phyloP scores from a whole-genome alignment of 1,284 basidiomycete genomes.

The Pascua guehoae region DNA sequence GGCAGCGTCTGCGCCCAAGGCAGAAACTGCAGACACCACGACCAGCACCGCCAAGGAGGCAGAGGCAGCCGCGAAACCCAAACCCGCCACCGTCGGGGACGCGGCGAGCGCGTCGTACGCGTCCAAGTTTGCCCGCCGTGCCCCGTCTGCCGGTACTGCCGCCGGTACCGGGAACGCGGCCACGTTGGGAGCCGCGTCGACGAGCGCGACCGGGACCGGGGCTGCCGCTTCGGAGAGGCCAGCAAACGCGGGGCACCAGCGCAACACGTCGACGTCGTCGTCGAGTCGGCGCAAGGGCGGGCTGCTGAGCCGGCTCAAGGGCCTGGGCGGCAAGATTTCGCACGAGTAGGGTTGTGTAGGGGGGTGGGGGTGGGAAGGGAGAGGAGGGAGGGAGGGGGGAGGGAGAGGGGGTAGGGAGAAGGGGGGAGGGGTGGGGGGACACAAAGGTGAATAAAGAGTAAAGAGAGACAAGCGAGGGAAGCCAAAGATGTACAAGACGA shows the following conservation, averaged over 20 bases:
- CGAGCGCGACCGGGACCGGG: not conserved
- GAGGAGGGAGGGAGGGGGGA: too few relatives aligned
- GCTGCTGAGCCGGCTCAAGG: conserved; percentile 43
- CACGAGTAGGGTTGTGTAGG: conserved; percentile 1
- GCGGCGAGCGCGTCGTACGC: conserved; percentile 6
- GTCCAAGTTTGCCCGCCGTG: not conserved
- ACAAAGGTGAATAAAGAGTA: too few relatives aligned
- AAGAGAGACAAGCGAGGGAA: too few relatives aligned
- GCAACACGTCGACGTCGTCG: conserved; percentile 4
- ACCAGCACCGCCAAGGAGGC: too few relatives aligned
- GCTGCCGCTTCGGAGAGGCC: too few relatives aligned
- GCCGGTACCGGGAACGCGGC: not conserved
- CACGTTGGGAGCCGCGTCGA: not conserved
- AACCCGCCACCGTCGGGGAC: not conserved
- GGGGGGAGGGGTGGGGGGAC: too few relatives aligned
- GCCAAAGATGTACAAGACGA: too few relatives aligned
- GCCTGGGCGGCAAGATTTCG: conserved; percentile 27
- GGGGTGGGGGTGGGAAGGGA: too few relatives aligned
- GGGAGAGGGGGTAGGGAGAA: too few relatives aligned
- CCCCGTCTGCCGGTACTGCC: not conserved
- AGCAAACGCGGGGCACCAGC: not conserved
- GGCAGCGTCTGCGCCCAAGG: too few relatives aligned
- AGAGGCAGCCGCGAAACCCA: too few relatives aligned
- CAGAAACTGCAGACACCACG: too few relatives aligned
- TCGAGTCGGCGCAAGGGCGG: conserved; percentile 29